Conservation (phyloP, 2,329 filamentous ascomycete genomes). For the Pestalotiopsis sp. region DNA sequence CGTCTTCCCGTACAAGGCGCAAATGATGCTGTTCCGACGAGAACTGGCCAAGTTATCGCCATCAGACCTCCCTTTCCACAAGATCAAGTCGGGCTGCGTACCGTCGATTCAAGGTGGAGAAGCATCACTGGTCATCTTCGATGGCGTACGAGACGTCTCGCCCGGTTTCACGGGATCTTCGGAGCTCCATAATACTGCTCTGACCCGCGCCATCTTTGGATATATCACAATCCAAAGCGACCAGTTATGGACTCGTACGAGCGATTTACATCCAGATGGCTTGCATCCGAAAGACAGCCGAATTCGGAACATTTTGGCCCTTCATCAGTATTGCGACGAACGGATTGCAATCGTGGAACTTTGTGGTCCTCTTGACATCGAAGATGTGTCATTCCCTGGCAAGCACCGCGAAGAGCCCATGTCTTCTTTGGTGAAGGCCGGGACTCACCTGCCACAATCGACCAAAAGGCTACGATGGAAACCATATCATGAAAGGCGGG, state of each 20-base stretch:
- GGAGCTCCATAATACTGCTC: background rate
- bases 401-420: too few species aligned
- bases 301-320: background rate
- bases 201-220: background rate
- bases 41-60: conserved; percentile 72
- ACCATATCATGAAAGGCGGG: too few species aligned
- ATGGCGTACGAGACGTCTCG: background rate
- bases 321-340: background rate
- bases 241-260: background rate
- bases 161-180: background rate
- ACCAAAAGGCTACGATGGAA: too few species aligned
- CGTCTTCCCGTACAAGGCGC: background rate
- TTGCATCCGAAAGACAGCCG: background rate
- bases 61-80: conserved; percentile 59
- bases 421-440: too few species aligned
- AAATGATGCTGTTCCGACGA: conserved; percentile 73
- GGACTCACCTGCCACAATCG: too few species aligned
- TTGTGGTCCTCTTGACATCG: too few species aligned
- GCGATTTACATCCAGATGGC: background rate
- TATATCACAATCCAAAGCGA: background rate
- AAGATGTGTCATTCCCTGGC: too few species aligned
- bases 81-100: background rate
- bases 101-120: background rate
- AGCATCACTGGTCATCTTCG: background rate
- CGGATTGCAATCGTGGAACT: too few species aligned